Evolutionary conservation across 345 rosid genomes (phyloP), one percentile per base, ranked within the genome.

Genomic region (Kernera saxatilis): DNA sequence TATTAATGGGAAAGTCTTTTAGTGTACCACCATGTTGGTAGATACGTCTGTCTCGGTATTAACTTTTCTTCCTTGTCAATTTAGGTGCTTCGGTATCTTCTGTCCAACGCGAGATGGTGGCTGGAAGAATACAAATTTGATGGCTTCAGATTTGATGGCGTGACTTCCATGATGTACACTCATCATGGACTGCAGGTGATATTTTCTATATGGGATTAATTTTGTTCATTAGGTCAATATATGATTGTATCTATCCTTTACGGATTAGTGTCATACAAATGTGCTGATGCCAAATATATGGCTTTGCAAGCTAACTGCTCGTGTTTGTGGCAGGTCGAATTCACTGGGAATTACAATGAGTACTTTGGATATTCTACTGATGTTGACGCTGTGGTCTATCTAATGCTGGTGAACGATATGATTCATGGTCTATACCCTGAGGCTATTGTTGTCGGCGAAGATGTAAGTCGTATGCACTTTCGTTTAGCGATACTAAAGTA

Each of bases 71-170:
- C 15, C 64, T 33, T 52, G 40, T 44, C 39, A 43, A 67, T 79
- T 49, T 57, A 93, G 98, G 98, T 93, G 43, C 66, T 91, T 12
- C 77, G 98, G 75, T 91, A 73, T 84, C 97, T 91, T 63, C 84
- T 91, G 50, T 93, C 98, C 33, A 93, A 93, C 79, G 98, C 97
- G 37, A 85, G 98, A 78, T 93, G 98, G 98, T 93, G 98, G 98
- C 82, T 93, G 48, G 98, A 93, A 48, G 97, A 93, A 77, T 93
- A 85, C 72, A 87, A 85, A 73, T 91, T 93, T 64, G 98, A 91
- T 82, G 98, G 98, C 23, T 93, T 87, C 78, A 87, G 98, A 82
- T 93, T 91, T 84, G 97, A 93, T 82, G 98, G 97, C 18, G 98
- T 93, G 69, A 93, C 97, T 74, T 91, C 98, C 50, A 93, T 93